Evolutionary conservation across 257 asterid species (phyloP).

Genomic region (Henckelia pumila): DNA sequence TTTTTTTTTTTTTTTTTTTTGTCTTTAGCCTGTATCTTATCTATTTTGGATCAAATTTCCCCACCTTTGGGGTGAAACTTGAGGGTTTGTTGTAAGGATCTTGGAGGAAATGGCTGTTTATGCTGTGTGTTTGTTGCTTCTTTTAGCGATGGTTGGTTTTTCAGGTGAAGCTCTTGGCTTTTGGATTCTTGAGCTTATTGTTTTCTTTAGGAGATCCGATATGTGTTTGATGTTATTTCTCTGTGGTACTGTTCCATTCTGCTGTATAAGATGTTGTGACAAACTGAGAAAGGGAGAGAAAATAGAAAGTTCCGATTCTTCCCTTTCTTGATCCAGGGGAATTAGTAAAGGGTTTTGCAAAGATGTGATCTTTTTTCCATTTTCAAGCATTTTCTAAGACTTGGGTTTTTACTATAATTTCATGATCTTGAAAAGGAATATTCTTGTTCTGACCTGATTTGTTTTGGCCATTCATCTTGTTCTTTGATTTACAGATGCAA

Average conservation of each 20-base stretch:
- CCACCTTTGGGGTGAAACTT: background rate
- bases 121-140: conserved; percentile 1
- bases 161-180: conserved; percentile 33
- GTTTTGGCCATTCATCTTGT: background rate
- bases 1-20: no score
- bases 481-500: conserved; percentile 40
- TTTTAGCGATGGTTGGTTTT: conserved; percentile 5
- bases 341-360: background rate
- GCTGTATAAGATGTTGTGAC: background rate
- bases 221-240: background rate
- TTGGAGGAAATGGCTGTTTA: conserved; percentile 20
- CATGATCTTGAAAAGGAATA: background rate
- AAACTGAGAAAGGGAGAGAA: background rate
- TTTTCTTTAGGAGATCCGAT: background rate
- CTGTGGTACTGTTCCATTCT: background rate
- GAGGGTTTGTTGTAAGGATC: background rate
- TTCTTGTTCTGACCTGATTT: conserved; percentile 29
- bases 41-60: background rate
- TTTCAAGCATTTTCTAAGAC: background rate
- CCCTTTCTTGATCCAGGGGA: background rate
- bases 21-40: background rate
- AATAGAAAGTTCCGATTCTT: background rate
- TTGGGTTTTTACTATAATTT: background rate
- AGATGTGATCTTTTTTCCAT: background rate
- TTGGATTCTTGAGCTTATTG: background rate